Conservation (phyloP, 2,329 filamentous ascomycete species). For the Ophiocordyceps unilateralis region DNA sequence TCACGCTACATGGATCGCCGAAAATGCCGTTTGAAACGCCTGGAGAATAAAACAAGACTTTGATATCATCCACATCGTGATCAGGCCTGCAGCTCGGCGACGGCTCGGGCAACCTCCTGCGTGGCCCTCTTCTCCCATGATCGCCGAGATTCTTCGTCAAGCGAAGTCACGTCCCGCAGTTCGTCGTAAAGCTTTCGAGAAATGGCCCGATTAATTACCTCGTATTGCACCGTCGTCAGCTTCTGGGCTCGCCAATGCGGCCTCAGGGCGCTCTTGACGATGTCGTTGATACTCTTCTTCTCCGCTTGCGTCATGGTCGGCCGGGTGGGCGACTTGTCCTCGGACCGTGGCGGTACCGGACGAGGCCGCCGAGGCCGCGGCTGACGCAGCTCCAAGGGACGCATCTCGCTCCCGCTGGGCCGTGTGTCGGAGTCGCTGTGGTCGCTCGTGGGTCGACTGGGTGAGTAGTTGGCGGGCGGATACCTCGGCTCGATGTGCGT, state of each 20-base stretch:
- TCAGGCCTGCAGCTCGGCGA: constrained; percentile 38
- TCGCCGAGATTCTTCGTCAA: constrained; percentile 49
- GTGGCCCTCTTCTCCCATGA: constrained; percentile 62
- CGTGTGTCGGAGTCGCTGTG: constrained; percentile 26
- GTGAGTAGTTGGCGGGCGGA: constrained; percentile 59
- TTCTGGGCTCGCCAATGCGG: constrained; percentile 67
- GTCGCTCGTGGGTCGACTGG: constrained; percentile 28
- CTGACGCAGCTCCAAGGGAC: constrained; percentile 31
- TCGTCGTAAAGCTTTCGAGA: constrained; percentile 76
- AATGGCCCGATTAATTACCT: constrained; percentile 76
- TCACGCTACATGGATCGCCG: constrained; percentile 12
- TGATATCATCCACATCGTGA: constrained; percentile 9
- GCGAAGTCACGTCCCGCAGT: constrained; percentile 31
- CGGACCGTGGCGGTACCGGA: constrained; percentile 26
- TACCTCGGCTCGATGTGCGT: constrained; percentile 58
- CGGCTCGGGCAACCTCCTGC: constrained; percentile 61
- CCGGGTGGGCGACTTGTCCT: constrained; percentile 53
- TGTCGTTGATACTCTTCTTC: constrained; percentile 76
- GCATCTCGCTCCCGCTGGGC: constrained; percentile 9
- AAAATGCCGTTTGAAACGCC: constrained; percentile 14
- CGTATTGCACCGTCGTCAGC: constrained; percentile 79
- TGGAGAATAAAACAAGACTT: constrained; percentile 8
- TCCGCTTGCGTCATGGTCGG: constrained; percentile 54
- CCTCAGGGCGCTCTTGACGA: constrained; percentile 69
- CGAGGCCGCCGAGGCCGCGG: constrained; percentile 31